Evolutionary conservation across 2,329 filamentous ascomycete genomes (phyloP).

Genomic region (Chrysoporthe cubensis): DNA sequence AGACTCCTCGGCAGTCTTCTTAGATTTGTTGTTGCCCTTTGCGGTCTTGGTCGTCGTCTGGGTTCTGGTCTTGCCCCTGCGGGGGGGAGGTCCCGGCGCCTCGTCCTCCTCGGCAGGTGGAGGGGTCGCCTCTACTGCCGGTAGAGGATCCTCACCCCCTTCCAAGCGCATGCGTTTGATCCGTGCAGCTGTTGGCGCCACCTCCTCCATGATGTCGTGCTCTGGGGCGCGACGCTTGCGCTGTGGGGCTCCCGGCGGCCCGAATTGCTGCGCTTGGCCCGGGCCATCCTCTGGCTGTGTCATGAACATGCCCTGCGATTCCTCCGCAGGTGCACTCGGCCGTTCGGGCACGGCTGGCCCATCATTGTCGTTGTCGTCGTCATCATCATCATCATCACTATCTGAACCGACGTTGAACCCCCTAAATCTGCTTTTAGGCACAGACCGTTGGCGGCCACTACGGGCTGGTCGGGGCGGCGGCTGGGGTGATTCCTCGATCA

Average conservation of each 20-base stretch:
- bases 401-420: slow-evolving; percentile 63
- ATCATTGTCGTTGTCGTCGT: slow-evolving; percentile 45
- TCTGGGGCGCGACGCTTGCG: slow-evolving; percentile 51
- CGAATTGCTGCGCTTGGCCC: slow-evolving; percentile 28
- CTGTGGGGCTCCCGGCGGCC: slow-evolving; percentile 32
- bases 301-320: slow-evolving; percentile 58
- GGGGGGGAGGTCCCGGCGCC: slow-evolving; percentile 28
- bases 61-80: slow-evolving; percentile 30
- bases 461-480: slow-evolving; percentile 32
- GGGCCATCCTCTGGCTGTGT: slow-evolving; percentile 48
- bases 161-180: slow-evolving; percentile 79
- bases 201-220: slow-evolving; percentile 67
- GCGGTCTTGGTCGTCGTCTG: slow-evolving; percentile 56
- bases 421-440: slow-evolving; percentile 65
- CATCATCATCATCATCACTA: slow-evolving; percentile 46
- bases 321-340: slow-evolving; percentile 19
- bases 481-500: slow-evolving; percentile 25
- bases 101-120: slow-evolving; percentile 30
- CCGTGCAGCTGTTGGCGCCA: slow-evolving; percentile 76
- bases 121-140: slow-evolving; percentile 37
- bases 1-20: slow-evolving; percentile 16
- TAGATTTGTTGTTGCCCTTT: slow-evolving; percentile 36
- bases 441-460: slow-evolving; percentile 42
- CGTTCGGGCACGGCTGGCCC: slow-evolving; percentile 25
- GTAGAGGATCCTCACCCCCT: slow-evolving; percentile 53